phyloP scores from a whole-genome alignment of 1,139 yeast species.

The Saccharomyces hybrid region DNA sequence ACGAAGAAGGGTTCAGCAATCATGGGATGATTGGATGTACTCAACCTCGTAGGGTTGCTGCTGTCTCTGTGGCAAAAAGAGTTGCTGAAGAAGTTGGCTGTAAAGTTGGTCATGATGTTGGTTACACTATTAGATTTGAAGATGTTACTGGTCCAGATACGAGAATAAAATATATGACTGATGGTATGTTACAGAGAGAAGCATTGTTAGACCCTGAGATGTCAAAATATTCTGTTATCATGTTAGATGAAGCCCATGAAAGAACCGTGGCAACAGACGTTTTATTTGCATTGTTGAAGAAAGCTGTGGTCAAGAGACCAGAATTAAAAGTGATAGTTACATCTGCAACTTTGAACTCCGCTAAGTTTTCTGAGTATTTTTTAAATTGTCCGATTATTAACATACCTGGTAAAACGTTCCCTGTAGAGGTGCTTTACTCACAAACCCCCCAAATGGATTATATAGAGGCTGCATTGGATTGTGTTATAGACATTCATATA shows the following conservation, averaged over 20 bases:
- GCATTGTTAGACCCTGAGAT: conserved; percentile 68
- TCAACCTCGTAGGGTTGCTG: conserved; percentile 94
- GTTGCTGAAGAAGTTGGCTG: conserved; percentile 83
- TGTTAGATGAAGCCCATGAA: conserved; percentile 95
- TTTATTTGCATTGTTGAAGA: conserved; percentile 71
- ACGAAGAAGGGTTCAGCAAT: conserved; percentile 69
- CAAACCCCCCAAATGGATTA: conserved; percentile 81
- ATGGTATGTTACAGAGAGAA: conserved; percentile 87
- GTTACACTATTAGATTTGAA: conserved; percentile 82
- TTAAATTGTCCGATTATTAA: conserved; percentile 69
- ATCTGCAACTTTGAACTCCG: conserved; percentile 86
- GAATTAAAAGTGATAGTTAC: conserved; percentile 74
- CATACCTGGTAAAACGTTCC: conserved; percentile 85
- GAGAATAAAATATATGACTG: conserved; percentile 77
- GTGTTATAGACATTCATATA: conserved; percentile 74
- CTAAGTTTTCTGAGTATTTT: conserved; percentile 73
- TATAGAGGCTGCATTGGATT: conserved; percentile 69
- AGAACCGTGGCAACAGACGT: conserved; percentile 92
- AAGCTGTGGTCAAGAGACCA: conserved; percentile 64
- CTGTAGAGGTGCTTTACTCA: conserved; percentile 74
- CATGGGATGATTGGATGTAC: conserved; percentile 73
- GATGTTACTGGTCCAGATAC: conserved; percentile 61
- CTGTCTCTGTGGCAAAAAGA: conserved; percentile 84
- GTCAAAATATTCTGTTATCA: conserved; percentile 69
- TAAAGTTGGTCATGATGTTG: conserved; percentile 69